A percentile compares a stretch with the other conserved stretches of the same genome.
phyloP scores from a whole-genome alignment of 1,284 basidiomycete species.

The Moesziomyces parantarcticus region DNA sequence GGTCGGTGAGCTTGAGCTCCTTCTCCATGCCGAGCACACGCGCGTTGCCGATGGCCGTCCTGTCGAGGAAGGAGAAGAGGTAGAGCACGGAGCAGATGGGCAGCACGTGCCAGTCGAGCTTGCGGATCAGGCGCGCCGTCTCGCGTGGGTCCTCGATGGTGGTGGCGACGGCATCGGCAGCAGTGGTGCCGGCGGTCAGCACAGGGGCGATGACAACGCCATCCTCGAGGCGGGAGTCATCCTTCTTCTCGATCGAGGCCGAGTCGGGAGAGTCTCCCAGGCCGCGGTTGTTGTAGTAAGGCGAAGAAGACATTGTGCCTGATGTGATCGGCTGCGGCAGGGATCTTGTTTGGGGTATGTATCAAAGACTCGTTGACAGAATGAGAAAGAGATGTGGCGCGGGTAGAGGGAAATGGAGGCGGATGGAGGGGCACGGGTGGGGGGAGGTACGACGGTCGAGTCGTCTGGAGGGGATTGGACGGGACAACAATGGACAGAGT shows the following conservation, averaged over 20 bases:
- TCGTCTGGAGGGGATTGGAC: neutral
- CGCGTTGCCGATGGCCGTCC: constrained; percentile 83
- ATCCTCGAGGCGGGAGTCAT: constrained; percentile 42
- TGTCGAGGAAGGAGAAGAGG: constrained; percentile 78
- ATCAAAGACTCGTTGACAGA: neutral
- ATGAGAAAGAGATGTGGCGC: neutral
- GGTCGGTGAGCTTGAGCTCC: constrained; percentile 54
- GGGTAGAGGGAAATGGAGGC: neutral
- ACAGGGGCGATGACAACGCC: constrained; percentile 37
- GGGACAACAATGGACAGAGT: neutral
- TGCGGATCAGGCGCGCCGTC: constrained; percentile 42
- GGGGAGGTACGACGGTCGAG: too few relatives aligned
- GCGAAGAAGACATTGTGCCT: constrained; percentile 24
- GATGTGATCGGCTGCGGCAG: neutral
- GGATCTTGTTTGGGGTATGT: neutral
- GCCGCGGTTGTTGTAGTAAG: constrained; percentile 9
- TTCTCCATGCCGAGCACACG: constrained; percentile 71
- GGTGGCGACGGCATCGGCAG: constrained; percentile 35
- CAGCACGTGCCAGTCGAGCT: constrained; percentile 54
- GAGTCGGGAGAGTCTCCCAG: constrained; percentile 29
- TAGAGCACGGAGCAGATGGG: constrained; percentile 72
- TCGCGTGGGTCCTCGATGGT: constrained; percentile 41
- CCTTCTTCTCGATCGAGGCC: constrained; percentile 51
- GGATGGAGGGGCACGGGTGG: neutral
- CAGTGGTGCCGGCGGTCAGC: constrained; percentile 44